Evolutionary conservation across 2,329 filamentous ascomycete genomes (phyloP), one percentile per base, ranked within the genome.

Genomic region (Scolecobasidium constrictum): DNA sequence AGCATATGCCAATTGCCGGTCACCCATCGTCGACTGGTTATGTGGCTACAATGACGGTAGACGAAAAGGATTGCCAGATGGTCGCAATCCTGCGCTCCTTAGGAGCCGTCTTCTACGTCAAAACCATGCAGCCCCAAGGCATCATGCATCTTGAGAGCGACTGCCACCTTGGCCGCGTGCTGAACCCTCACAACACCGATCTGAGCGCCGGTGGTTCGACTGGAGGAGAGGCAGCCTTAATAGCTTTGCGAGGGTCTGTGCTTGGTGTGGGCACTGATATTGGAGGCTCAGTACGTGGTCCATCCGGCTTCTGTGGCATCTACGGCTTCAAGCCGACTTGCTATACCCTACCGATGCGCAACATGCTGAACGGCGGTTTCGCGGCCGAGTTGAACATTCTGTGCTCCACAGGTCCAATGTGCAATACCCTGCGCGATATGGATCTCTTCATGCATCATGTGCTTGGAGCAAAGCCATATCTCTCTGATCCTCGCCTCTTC

Each of bases 81-180:
- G 72, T 82, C 0, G 65, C 72, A 6, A 61, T 81, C 1, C 58
- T 85, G 3, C 60, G 73, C 17, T 64, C 66, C 16, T 65, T 77
- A 0, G 81, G 81, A 1, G 80, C 80, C 1, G 67, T 85, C 0
- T 60, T 80, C n/a, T 81, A 83, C 49, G 70, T 73, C 49, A 84
- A 84, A 58, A 84, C 81, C 1, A 83, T 82, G 50, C 64, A 83
- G 2, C 79, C 81, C 0, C 78, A 75, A 2, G 75, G 75, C 9
- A 77, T 81, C 68, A 81, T 83, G 78, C 78, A 81, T 39, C 71
- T 75, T 11, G 79, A 83, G 54, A 73, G 68, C 2, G 82, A 82
- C 59, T 78, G 80, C 49, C 65, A 73, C 2, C 75, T 77, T 50
- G 80, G 78, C 6, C 67, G 75, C 9, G 79, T 76, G 0, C 54